Percentiles rank a stretch among this genome's conserved stretches.
phyloP scores from a whole-genome alignment of 768 basidiomycete species.

The Naganishia antarctica region DNA sequence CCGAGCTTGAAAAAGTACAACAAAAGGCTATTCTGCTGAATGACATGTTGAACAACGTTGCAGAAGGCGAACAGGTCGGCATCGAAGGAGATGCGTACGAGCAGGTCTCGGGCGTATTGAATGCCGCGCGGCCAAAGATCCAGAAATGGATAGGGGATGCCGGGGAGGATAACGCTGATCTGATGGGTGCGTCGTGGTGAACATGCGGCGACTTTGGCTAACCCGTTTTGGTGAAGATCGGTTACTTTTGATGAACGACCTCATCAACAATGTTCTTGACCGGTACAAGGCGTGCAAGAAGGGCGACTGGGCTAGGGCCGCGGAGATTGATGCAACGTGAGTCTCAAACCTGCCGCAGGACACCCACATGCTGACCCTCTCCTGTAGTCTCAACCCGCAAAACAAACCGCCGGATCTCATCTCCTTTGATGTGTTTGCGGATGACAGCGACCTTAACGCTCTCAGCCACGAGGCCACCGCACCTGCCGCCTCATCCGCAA shows the following conservation, averaged over 20 bases:
- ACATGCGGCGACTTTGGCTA: constrained; percentile 4
- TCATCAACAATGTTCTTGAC: constrained; percentile 84
- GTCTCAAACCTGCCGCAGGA: too few relatives aligned
- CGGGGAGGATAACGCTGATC: constrained; percentile 79
- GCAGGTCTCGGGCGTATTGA: constrained; percentile 85
- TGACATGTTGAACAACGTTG: constrained; percentile 93
- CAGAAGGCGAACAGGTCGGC: constrained; percentile 71
- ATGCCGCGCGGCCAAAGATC: constrained; percentile 79
- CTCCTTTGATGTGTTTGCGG: constrained; percentile 50
- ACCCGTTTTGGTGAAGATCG: constrained; percentile 58
- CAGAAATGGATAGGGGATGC: constrained; percentile 98
- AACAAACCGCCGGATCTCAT: constrained; percentile 48
- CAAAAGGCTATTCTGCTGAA: constrained; percentile 91
- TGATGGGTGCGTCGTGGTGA: constrained; percentile 61
- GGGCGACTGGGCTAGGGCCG: constrained; percentile 66
- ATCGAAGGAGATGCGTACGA: constrained; percentile 84
- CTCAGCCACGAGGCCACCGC: constrained; percentile 28
- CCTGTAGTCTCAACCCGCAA: constrained; percentile 42
- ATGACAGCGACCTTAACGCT: constrained; percentile 44
- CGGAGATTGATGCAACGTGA: constrained; percentile 51
- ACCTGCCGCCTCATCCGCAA: constrained; percentile 15
- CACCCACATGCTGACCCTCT: neutral
- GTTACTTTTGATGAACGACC: constrained; percentile 92
- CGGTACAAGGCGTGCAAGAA: constrained; percentile 90
- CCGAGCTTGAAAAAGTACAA: constrained; percentile 89